Evolutionary conservation across 2,329 filamentous ascomycete species (phyloP), one percentile per base, ranked within the genome.

Genomic region (Cordyceps tenuipes): DNA sequence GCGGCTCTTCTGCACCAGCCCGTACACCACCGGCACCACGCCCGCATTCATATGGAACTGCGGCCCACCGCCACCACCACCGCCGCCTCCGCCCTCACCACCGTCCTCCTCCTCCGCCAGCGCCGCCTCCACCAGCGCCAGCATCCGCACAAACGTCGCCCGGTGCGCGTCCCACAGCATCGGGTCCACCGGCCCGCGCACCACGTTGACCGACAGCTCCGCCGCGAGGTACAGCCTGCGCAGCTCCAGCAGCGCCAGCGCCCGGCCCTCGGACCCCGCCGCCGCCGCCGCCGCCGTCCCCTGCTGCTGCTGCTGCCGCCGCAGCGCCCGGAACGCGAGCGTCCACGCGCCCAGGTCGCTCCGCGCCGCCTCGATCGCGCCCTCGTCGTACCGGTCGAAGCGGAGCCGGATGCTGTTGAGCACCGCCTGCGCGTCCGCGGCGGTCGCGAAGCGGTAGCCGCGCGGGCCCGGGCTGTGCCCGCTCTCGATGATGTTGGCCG

Each of bases 11-110:
- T 52, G 50, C n/a, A 59, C 41, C 19, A 62, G 5, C 5, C 55
- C 60, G 15, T 62, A 59, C 19, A 62, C 1, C 1, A 62, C 44
- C 6, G 39, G 50, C 5, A 62, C 60, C 21, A 51, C 46, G 1
- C 60, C 60, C 26, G 60, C 31, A 39, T 59, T 57, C 56, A 62
- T 62, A 29, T 59, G 56, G 34, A 62, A 62, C 15, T 48, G 50
- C 3, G 52, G 52, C n/a, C 44, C 31, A 4, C n/a, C n/a, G 34
- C 44, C 31, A 4, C n/a, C n/a, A 23, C 3, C 21, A 12, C 12
- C 19, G n/a, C 26, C 57, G 10, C 49, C 31, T 7, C n/a, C n/a
- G 34, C 4, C 23, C 23, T 34, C 48, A 5, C 10, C 34, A 1
- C 47, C 59, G 15, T 43, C 48, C 4, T 12, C 36, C 1, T 52